Percentiles rank a stretch among this genome's conserved stretches.
phyloP scores from a whole-genome alignment of 208 protist genomes.

The Trichomonas vaginalis region DNA sequence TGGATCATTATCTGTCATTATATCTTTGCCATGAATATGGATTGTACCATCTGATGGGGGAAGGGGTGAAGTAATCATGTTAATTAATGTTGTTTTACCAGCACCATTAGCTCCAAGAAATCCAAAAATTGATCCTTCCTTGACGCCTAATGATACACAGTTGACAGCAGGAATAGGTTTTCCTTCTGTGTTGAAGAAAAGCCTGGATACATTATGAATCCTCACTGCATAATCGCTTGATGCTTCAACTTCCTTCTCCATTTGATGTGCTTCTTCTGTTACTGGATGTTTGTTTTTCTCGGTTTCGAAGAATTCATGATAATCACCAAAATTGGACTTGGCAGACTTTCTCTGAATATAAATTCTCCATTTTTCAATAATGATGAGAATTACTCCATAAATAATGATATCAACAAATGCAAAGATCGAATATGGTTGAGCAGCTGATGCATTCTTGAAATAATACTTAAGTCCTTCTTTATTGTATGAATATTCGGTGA shows the following conservation, averaged over 20 bases:
- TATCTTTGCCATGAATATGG: not conserved
- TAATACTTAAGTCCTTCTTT: not conserved
- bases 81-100: conserved; percentile 25
- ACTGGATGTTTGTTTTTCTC: not conserved
- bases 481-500: not conserved
- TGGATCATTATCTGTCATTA: not conserved
- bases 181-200: not conserved
- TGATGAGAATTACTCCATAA: not conserved
- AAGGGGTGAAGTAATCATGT: not conserved
- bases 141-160: not conserved
- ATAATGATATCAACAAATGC: not conserved
- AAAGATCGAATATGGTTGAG: not conserved
- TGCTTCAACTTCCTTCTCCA: not conserved
- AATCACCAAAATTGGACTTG: not conserved
- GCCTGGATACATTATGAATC: too few species aligned
- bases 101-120: too few species aligned
- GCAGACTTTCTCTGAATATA: not conserved
- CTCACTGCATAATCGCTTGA: not conserved
- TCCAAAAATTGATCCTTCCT: not conserved
- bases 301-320: not conserved
- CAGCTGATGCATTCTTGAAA: not conserved
- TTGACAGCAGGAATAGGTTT: not conserved
- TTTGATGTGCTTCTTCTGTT: not conserved
- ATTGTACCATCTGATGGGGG: conserved; percentile 19
- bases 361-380: not conserved